Conservation (phyloP, 2,329 filamentous ascomycete genomes). For the Nemania diffusa region DNA sequence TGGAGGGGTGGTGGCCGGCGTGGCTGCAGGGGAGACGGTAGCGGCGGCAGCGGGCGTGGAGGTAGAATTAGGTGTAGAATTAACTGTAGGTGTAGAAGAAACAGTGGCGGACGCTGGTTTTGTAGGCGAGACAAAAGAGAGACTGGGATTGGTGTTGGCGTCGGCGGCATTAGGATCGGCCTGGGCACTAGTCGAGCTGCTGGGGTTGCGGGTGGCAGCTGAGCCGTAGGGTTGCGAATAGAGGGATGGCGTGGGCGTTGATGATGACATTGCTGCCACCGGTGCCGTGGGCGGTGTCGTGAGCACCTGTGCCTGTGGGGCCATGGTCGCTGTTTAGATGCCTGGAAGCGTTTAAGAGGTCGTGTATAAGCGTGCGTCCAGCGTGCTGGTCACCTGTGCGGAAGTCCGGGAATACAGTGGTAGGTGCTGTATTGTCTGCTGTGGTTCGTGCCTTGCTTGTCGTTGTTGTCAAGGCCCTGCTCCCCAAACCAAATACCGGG, state of each 20-base stretch:
- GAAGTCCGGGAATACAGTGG: too few relatives aligned
- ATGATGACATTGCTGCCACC: slow-evolving; percentile 36
- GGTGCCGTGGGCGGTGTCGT: slow-evolving; percentile 9
- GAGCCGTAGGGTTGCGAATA: slow-evolving; percentile 9
- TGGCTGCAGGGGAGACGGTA: not conserved
- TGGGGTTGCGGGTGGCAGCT: slow-evolving; percentile 7
- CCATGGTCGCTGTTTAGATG: slow-evolving; percentile 20
- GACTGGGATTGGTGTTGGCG: slow-evolving; percentile 16
- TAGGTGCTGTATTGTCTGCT: not conserved
- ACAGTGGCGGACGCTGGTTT: slow-evolving; percentile 14
- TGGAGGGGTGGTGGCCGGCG: slow-evolving; percentile 9
- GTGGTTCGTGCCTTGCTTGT: slow-evolving; percentile 7
- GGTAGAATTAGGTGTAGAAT: slow-evolving; percentile 1
- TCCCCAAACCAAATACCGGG: not conserved
- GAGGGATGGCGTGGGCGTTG: slow-evolving; percentile 11
- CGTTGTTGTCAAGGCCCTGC: slow-evolving; percentile 1
- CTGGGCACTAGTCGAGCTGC: slow-evolving; percentile 18
- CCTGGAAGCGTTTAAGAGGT: not conserved
- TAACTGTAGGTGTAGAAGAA: slow-evolving; percentile 5
- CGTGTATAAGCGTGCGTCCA: not conserved
- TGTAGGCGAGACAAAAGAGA: slow-evolving; percentile 26
- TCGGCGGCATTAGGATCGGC: slow-evolving; percentile 23
- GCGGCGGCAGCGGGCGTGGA: slow-evolving; percentile 1
- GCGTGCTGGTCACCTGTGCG: not conserved
- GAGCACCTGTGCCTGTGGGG: slow-evolving; percentile 27